Evolutionary conservation across 768 basidiomycete species (phyloP), one percentile per base, ranked within the genome.

Genomic region (Lactarius sp.): DNA sequence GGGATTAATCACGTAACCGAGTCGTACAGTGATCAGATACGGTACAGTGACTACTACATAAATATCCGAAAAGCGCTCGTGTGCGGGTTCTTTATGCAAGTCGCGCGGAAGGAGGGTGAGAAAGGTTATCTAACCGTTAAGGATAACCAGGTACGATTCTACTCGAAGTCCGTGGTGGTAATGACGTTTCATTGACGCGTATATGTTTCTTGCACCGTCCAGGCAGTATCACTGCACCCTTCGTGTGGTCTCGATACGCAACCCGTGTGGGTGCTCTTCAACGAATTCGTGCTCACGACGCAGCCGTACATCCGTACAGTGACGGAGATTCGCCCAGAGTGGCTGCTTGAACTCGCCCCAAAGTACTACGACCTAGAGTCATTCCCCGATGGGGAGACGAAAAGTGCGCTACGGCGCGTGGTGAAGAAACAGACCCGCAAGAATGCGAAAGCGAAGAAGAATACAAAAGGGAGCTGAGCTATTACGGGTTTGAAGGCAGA

Each of bases 1-100:
- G 92, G 94, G 62, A 77, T 96, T 41, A 87, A 89, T 34, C 73
- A 94, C 27, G 74, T 93, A 34, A 86, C 87, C 7, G 79, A 84
- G 2, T 73, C 73, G 31, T 88, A 93, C 68, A 81, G 79, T 70
- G 90, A 86, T 34, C 65, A 47, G 44, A 58, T 61, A 2, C 52
- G 31, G 71, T 82, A 88, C 27, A 27, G 27, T 27, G 27, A 27
- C 27, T 27, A 27, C 67, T 88, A 84, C 73, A 67, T 77, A 60
- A 87, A 87, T 68, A 86, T 98, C 60, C 83, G 92, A 34, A 86
- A 86, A 74, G 89, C 89, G 0, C 79, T 98, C 22, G 88, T 91
- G 5, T 90, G 88, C 69, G 97, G 95, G 1, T 99, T 91, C 81
- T 99, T 98, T 77, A 98, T 97, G 96, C 96, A 98, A 72, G 85